A percentile compares a stretch with the other conserved stretches of the same genome.
These are phyloP conservation scores for Russula compacta DNA, from an alignment of 768 basidiomycete genomes.

Conservation along the genomic window DNA sequence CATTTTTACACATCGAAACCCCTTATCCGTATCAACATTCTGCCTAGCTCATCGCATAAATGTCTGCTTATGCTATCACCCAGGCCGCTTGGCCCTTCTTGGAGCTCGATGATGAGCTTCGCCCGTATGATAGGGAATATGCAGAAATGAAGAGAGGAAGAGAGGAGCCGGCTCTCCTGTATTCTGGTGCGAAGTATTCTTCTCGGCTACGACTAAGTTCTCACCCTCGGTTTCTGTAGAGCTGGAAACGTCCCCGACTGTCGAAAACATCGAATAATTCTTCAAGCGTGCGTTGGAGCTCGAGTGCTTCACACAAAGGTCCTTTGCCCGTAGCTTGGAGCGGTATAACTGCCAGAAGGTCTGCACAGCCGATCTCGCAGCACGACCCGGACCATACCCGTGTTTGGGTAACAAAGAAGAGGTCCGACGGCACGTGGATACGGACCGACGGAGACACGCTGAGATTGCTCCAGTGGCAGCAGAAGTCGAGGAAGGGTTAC, in stretches of 20 bases:
- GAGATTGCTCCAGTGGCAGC: not conserved
- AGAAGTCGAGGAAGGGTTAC: not conserved
- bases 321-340: not conserved
- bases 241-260: not conserved
- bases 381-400: not conserved
- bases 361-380: not conserved
- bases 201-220: too few relatives aligned
- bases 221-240: not conserved
- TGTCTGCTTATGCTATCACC: not conserved
- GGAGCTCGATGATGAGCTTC: not conserved
- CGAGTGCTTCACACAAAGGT: not conserved
- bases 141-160: not conserved
- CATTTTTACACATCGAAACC: not conserved
- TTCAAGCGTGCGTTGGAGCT: not conserved
- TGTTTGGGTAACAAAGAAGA: not conserved
- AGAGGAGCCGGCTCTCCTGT: not conserved
- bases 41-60: not conserved
- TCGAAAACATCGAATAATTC: not conserved
- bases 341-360: not conserved
- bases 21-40: not conserved
- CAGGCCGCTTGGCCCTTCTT: not conserved
- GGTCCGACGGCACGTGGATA: not conserved
- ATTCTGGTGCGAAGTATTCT: not conserved
- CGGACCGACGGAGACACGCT: not conserved
- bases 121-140: not conserved